Conservation (phyloP, 2,329 filamentous ascomycete genomes). For the Arthroderma sp. region DNA sequence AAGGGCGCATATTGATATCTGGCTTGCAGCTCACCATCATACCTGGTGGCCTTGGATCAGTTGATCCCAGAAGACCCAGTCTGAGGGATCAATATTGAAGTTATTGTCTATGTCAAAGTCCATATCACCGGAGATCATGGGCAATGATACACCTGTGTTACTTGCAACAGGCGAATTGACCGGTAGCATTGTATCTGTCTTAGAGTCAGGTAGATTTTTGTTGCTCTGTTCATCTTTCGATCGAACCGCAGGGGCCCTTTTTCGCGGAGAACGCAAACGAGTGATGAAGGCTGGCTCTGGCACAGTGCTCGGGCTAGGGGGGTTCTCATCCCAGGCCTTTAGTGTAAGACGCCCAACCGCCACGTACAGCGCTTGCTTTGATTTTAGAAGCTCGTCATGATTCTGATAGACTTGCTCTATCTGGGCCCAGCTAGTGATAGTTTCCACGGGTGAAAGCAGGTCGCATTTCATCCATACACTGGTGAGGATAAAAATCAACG, state of each 20-base stretch:
- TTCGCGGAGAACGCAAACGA: not conserved
- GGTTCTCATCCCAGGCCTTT: conserved; percentile 19
- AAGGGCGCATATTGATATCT: too few relatives aligned
- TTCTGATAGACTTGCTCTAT: conserved; percentile 17
- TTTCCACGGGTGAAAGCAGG: conserved; percentile 9
- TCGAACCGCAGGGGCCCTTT: too few relatives aligned
- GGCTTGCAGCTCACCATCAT: too few relatives aligned
- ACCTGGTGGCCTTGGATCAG: conserved; percentile 2
- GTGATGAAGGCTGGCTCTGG: not conserved
- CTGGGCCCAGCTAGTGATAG: conserved; percentile 13
- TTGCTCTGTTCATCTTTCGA: too few relatives aligned
- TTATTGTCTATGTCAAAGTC: conserved; percentile 3
- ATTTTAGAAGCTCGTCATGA: conserved; percentile 18
- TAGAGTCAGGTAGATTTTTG: too few relatives aligned
- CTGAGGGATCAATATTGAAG: conserved; percentile 6
- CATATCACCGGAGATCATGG: not conserved
- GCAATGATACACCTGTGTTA: too few relatives aligned
- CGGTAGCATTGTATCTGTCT: too few relatives aligned
- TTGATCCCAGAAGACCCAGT: conserved; percentile 12
- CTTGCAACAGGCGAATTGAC: too few relatives aligned
- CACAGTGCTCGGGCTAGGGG: not conserved
- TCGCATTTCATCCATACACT: conserved; percentile 13
- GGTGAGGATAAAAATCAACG: conserved; percentile 20
- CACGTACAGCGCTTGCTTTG: conserved; percentile 17
- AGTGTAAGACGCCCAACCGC: conserved; percentile 20